Base-by-base conservation (phyloP, 768 basidiomycete species). In the Amanita polypyramis region DNA sequence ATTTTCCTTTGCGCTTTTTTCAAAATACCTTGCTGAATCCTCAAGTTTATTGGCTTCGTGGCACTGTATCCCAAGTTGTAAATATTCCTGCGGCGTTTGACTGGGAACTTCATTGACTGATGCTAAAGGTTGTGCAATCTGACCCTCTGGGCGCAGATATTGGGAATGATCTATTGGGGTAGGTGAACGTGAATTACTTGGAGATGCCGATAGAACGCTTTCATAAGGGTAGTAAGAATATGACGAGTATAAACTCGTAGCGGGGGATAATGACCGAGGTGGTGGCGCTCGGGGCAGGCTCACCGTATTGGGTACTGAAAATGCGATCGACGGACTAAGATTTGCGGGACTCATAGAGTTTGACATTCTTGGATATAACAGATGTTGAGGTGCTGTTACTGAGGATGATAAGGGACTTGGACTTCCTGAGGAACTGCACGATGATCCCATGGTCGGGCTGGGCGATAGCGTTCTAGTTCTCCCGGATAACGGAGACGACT, bases 61-160 rank as follows among this genome's bases (percentile, higher is more conserved):
- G 58, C 79, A 77, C 54, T 74, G 72, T 53, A 91, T 91, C 4
- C 88, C 88, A 8, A 86, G 69, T 52, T 83, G 80, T 35, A 91
- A 72, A 53, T 72, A 85, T 30, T 85, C 79, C 50, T 84, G 75
- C 2, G 88, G 71, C 11, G 76, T 77, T 36, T 50, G 21, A 54
- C 57, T 6, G 58, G 54, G n/a, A 39, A 44, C 11, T 46, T 47
- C 21, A 37, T 52, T 38, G 38, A 49, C 17, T 6, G 58, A 51
- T 19, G 54, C 43, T 32, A 54, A 41, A 19, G 54, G 36, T 23
- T 45, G 50, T 30, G 53, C 52, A 29, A 9, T 27, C 20, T 15
- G 34, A 12, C 15, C 2, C 10, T 39, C 36, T 3, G 36, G 35
- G 12, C 30, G 23, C 6, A 32, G 17, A 37, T 12, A n/a, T 37